Conservation (phyloP, 306 rosid species). For the Rosa persica region DNA sequence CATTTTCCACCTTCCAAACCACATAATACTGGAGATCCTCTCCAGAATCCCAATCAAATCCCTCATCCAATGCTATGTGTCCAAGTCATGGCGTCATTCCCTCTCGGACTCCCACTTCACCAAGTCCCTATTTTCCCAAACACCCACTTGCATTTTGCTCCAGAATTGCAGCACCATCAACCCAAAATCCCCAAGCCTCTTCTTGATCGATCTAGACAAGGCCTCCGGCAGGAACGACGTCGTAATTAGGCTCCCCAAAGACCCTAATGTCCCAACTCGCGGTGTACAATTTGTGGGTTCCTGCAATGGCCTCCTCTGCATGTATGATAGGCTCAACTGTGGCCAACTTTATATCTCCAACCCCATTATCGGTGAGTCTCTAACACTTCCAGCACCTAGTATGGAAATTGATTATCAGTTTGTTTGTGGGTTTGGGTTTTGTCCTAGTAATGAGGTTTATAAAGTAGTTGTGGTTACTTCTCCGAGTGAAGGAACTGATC, state of each 20-base stretch:
- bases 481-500: background rate
- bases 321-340: background rate
- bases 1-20: background rate
- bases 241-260: background rate
- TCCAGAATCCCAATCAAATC: background rate
- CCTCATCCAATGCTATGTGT: too few species aligned
- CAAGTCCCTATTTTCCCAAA: too few species aligned
- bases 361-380: background rate
- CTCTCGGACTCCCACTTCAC: too few species aligned
- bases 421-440: conserved; percentile 7
- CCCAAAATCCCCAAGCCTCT: background rate
- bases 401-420: background rate
- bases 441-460: background rate
- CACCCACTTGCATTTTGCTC: conserved; percentile 8
- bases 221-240: background rate
- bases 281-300: conserved; percentile 1
- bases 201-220: conserved; percentile 9
- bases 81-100: too few species aligned
- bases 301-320: conserved; percentile 5
- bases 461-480: background rate
- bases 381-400: background rate
- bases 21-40: background rate
- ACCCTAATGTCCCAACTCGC: background rate
- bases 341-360: background rate
- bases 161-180: background rate